Conservation (phyloP, 1,139 yeast species). For the Hemisphaericaspora lyxosophila region DNA sequence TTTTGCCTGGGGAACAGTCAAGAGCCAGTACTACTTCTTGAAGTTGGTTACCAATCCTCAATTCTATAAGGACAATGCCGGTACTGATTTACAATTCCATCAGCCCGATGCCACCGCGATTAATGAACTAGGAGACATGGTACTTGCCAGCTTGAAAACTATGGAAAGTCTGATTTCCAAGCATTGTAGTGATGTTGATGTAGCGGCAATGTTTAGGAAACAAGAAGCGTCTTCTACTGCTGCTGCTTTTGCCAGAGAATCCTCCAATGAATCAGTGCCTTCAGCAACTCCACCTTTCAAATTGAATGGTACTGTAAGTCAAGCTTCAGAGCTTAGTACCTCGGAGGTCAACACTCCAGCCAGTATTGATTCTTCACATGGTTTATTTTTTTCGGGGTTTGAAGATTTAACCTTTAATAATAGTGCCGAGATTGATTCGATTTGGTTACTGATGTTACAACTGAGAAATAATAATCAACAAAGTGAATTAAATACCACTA, state of each 20-base stretch:
- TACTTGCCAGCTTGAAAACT: constrained; percentile 7
- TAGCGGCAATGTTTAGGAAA: constrained; percentile 9
- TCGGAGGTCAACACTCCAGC: constrained; percentile 6
- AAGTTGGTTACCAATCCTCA: constrained; percentile 25
- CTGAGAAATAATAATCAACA: constrained; percentile 9
- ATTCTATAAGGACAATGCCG: constrained; percentile 27
- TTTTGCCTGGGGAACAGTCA: constrained; percentile 49
- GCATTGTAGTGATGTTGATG: constrained; percentile 12
- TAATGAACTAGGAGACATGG: constrained; percentile 19
- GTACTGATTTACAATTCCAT: constrained; percentile 13
- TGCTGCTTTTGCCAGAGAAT: not conserved
- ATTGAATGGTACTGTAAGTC: constrained; percentile 1
- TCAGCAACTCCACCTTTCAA: not conserved
- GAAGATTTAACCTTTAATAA: constrained; percentile 25
- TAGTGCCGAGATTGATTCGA: constrained; percentile 36
- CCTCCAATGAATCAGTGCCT: not conserved
- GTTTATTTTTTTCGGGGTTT: constrained; percentile 13
- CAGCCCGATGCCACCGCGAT: constrained; percentile 21
- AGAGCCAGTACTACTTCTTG: constrained; percentile 36
- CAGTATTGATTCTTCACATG: constrained; percentile 10
- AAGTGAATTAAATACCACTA: constrained; percentile 3
- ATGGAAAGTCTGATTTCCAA: constrained; percentile 8
- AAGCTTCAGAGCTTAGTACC: constrained; percentile 1
- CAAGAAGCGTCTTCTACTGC: not conserved
- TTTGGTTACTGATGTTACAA: constrained; percentile 38